Evolutionary conservation across 192 early-diverging fungal genomes (phyloP).

Genomic region (Linnemannia schmuckeri): DNA sequence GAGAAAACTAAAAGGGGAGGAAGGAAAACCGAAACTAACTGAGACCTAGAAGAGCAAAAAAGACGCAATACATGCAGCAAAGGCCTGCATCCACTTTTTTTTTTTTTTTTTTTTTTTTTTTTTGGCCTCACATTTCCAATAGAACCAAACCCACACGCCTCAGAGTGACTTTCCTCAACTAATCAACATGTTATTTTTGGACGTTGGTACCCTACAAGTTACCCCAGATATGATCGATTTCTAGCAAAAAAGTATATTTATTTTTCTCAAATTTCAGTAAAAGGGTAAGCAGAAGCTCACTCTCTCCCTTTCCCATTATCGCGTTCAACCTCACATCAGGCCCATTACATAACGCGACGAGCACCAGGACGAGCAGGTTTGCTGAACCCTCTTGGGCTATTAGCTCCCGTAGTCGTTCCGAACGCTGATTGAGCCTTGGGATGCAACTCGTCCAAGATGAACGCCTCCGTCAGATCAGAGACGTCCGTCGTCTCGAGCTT

Average conservation of each 20-base stretch:
- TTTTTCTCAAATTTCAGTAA: no score
- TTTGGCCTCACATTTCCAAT: no score
- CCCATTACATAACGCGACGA: conserved; percentile 47
- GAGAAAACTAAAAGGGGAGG: not conserved
- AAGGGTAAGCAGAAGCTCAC: no score
- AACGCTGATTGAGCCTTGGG: conserved; percentile 16
- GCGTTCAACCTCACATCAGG: no score
- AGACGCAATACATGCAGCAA: conserved; percentile 6
- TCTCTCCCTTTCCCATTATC: no score
- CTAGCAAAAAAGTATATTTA: no score
- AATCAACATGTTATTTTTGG: no score
- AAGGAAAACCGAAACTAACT: not conserved
- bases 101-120: no score
- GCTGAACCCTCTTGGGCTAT: conserved; percentile 36
- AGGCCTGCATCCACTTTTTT: not conserved
- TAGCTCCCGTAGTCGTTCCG: conserved; percentile 3
- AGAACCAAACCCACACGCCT: no score
- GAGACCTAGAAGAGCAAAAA: not conserved
- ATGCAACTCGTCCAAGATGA: conserved; percentile 68
- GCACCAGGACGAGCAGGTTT: conserved; percentile 49
- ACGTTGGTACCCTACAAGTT: no score
- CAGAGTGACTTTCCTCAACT: no score
- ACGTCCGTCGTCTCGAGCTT: conserved; percentile 79
- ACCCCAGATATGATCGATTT: no score
- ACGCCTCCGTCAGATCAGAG: conserved; percentile 66